phyloP scores from a whole-genome alignment of 2,329 filamentous ascomycete genomes.

The Nakataea oryzae region DNA sequence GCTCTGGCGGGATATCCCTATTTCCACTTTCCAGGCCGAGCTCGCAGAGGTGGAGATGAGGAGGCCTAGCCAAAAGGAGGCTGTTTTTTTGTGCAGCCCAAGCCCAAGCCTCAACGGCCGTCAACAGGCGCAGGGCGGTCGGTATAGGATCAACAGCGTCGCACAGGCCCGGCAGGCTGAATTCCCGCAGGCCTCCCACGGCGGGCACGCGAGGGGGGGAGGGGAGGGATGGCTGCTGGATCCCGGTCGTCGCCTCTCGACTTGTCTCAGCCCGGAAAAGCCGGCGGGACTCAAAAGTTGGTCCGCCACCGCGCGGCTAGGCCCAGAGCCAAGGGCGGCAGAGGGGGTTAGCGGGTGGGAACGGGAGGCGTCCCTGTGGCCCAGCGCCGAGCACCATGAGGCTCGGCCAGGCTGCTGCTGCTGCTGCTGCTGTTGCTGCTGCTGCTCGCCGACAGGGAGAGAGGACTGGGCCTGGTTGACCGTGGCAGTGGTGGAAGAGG shows the following conservation, averaged over 20 bases:
- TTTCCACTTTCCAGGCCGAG: neutral
- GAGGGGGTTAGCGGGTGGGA: neutral
- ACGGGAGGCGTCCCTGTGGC: neutral
- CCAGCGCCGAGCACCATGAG: neutral
- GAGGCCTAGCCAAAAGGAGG: neutral
- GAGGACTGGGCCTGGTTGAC: neutral
- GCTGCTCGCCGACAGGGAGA: no score
- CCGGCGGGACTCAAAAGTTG: neutral
- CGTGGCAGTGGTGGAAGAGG: neutral
- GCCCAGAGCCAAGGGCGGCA: no score
- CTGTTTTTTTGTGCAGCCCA: neutral
- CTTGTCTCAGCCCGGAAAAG: neutral
- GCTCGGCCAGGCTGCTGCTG: neutral
- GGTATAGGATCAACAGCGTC: neutral
- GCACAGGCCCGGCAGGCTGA: neutral
- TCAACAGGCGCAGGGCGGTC: no score
- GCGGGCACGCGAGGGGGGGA: no score
- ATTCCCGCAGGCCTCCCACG: neutral
- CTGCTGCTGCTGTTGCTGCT: no score
- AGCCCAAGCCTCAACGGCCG: neutral
- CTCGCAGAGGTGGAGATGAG: neutral
- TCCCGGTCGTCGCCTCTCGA: neutral
- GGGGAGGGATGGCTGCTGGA: neutral
- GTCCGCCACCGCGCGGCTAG: no score
- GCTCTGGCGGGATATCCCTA: neutral